A percentile compares a stretch with the other conserved stretches of the same genome.
phyloP scores from a whole-genome alignment of 1,284 basidiomycete species.

The Rhodotorula sp. region DNA sequence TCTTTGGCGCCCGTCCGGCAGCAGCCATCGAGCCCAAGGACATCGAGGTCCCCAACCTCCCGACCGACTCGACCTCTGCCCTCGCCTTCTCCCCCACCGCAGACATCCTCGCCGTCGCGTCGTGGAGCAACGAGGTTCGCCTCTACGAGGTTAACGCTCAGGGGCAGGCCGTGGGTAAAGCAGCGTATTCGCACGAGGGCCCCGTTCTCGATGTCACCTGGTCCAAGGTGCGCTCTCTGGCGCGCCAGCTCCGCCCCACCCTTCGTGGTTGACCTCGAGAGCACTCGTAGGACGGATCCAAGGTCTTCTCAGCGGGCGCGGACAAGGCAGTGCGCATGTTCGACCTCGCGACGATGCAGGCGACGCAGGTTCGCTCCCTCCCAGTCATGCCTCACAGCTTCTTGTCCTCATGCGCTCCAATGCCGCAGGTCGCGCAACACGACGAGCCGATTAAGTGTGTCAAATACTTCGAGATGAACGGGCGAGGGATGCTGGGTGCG shows the following conservation, averaged over 20 bases:
- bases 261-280: too few species aligned
- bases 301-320: conserved; percentile 76
- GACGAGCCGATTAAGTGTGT: conserved; percentile 77
- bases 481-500: conserved; percentile 43
- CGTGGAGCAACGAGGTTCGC: conserved; percentile 52
- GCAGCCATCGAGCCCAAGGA: conserved; percentile 56
- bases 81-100: conserved; percentile 51
- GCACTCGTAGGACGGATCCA: conserved; percentile 16
- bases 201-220: conserved; percentile 24
- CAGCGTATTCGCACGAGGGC: conserved; percentile 73
- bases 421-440: conserved; percentile 71
- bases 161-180: conserved; percentile 68
- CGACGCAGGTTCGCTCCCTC: conserved; percentile 23
- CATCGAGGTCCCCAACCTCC: conserved; percentile 64
- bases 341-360: conserved; percentile 61
- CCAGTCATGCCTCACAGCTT: too few species aligned
- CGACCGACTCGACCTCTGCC: conserved; percentile 50
- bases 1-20: conserved; percentile 36
- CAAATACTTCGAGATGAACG: conserved; percentile 70
- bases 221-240: conserved; percentile 22
- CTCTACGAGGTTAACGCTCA: conserved; percentile 58
- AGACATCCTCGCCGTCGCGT: conserved; percentile 52
- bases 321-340: conserved; percentile 56
- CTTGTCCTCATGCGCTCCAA: neutral
- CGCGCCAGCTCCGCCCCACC: neutral